phyloP scores from a whole-genome alignment of 805 yeast genomes.

The Starmerella khaoyaiensis region DNA sequence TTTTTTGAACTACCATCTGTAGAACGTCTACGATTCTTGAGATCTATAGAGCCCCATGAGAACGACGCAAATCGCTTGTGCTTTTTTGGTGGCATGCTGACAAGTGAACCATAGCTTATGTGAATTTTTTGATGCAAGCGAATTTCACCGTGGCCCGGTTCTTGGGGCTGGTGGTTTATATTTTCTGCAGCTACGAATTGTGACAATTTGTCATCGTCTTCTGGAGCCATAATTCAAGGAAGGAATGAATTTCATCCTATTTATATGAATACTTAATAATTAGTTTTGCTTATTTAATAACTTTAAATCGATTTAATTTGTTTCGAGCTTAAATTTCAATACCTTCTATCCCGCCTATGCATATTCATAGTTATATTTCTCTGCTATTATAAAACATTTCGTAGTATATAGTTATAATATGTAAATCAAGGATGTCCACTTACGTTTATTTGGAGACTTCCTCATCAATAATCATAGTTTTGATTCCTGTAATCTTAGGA shows the following conservation, averaged over 20 bases:
- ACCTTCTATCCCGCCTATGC: too few relatives aligned
- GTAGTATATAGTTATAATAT: not conserved
- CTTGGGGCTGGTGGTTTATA: not conserved
- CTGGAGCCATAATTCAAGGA: too few relatives aligned
- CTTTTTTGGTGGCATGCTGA: not conserved
- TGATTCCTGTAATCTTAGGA: constrained; percentile 36
- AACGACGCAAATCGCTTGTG: constrained; percentile 6
- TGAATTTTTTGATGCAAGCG: not conserved
- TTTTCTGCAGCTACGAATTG: not conserved
- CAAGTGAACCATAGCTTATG: constrained; percentile 2
- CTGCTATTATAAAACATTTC: not conserved
- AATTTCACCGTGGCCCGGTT: not conserved
- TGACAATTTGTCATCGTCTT: not conserved
- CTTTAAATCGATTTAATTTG: not conserved
- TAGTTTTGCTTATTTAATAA: not conserved
- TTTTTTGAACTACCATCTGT: not conserved
- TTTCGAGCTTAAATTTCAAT: too few relatives aligned
- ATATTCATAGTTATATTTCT: too few relatives aligned
- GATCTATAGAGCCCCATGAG: constrained; percentile 15
- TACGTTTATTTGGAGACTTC: constrained; percentile 2
- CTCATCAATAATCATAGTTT: constrained; percentile 32
- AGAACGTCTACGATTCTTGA: constrained; percentile 1
- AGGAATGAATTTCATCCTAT: too few relatives aligned
- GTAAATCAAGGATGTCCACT: not conserved
- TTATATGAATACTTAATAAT: too few relatives aligned